Conservation (phyloP, 306 rosid species). For the Cucumis sativus region DNA sequence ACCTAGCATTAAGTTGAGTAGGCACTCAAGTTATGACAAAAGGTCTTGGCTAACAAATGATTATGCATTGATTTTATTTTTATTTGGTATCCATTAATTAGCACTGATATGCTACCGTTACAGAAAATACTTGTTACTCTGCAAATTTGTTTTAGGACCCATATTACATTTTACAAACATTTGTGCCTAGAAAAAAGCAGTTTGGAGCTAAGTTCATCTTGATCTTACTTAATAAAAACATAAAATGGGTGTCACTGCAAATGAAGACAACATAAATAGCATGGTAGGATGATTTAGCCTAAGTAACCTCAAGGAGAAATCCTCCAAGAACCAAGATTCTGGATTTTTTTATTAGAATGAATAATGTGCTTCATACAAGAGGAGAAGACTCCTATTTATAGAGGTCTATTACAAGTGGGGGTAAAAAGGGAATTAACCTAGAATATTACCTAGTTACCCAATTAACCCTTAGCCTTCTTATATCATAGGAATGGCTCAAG, state of each 20-base stretch:
- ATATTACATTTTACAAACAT: background rate
- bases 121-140: background rate
- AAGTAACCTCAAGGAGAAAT: no score
- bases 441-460: no score
- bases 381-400: no score
- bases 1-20: background rate
- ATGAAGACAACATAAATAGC: background rate
- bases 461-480: no score
- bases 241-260: background rate
- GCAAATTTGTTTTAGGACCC: background rate
- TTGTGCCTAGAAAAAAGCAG: background rate
- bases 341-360: no score
- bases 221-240: background rate
- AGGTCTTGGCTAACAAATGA: background rate
- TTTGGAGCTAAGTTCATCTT: background rate
- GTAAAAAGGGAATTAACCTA: no score
- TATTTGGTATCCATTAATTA: background rate
- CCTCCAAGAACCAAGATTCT: no score
- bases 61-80: background rate
- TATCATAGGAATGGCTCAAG: background rate
- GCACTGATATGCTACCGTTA: background rate
- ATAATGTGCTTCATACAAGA: no score
- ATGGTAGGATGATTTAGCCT: no score
- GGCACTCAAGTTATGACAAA: background rate
- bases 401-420: no score